These are phyloP conservation scores for Saposhnikovia divaricata DNA, from an alignment of 129 eudicot species.

Conservation along the genomic window DNA sequence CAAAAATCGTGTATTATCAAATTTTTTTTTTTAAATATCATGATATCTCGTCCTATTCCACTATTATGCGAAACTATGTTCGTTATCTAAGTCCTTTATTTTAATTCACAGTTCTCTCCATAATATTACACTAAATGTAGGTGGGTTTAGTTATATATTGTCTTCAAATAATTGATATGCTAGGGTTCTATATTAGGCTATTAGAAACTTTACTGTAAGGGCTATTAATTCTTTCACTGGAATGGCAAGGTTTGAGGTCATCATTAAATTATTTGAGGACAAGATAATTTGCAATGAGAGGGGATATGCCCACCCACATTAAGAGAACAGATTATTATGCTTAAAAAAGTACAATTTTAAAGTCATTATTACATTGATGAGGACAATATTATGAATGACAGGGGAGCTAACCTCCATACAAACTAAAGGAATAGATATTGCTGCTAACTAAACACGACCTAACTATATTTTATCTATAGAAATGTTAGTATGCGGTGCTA, in stretches of 20 bases:
- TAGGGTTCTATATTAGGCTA: background rate
- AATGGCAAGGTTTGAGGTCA: background rate
- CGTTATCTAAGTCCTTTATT: background rate
- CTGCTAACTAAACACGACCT: background rate
- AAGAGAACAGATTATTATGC: background rate
- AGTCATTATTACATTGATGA: background rate
- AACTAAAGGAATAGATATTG: background rate
- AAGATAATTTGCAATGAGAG: background rate
- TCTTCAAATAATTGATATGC: background rate
- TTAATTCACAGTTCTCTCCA: background rate
- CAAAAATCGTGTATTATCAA: background rate
- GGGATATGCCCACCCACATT: background rate
- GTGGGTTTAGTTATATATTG: background rate
- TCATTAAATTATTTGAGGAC: background rate
- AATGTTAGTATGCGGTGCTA: background rate
- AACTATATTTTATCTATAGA: background rate
- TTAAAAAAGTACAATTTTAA: too few relatives aligned
- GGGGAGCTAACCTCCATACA: background rate
- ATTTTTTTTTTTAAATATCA: too few relatives aligned
- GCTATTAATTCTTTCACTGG: background rate
- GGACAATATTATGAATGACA: too few relatives aligned
- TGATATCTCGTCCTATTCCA: background rate
- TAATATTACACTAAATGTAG: too few relatives aligned
- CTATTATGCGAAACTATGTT: too few relatives aligned
- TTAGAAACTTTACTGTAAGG: background rate